Evolutionary conservation across 352 stramenopile species (phyloP).

Genomic region (Globisporangium rhizosaccharum): DNA sequence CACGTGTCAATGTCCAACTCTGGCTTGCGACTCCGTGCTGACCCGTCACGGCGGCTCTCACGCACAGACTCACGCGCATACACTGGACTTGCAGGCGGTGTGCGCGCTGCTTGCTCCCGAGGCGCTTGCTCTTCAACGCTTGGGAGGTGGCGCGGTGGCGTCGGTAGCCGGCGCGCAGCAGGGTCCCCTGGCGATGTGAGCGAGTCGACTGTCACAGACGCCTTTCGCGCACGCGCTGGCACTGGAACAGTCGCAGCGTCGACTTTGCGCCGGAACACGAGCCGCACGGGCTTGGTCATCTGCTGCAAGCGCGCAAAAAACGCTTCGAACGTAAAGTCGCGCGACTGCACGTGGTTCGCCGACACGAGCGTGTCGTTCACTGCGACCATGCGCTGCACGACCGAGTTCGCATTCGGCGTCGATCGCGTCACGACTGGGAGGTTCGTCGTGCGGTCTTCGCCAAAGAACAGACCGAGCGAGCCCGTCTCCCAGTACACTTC

Average conservation of each 20-base stretch:
- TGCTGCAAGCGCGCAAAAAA: slow-evolving; percentile 81
- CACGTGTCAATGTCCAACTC: slow-evolving; percentile 14
- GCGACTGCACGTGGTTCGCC: slow-evolving; percentile 64
- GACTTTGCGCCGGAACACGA: slow-evolving; percentile 55
- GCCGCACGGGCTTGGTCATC: slow-evolving; percentile 78
- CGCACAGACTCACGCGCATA: slow-evolving; percentile 4
- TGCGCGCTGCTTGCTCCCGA: background rate
- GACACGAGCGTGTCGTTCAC: slow-evolving; percentile 77
- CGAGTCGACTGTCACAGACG: slow-evolving; percentile 31
- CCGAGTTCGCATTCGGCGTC: slow-evolving; percentile 55
- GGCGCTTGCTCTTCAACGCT: slow-evolving; percentile 9
- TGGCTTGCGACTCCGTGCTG: slow-evolving; percentile 1
- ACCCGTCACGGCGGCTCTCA: slow-evolving; percentile 4
- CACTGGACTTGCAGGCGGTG: slow-evolving; percentile 10
- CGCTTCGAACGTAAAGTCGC: slow-evolving; percentile 69
- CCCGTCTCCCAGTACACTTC: slow-evolving; percentile 81
- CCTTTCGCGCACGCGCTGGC: slow-evolving; percentile 9
- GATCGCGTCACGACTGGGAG: slow-evolving; percentile 77
- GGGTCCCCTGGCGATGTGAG: slow-evolving; percentile 10
- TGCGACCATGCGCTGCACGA: slow-evolving; percentile 63
- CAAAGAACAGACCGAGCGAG: slow-evolving; percentile 80
- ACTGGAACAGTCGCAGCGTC: background rate
- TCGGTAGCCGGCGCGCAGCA: slow-evolving; percentile 2
- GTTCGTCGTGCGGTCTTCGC: slow-evolving; percentile 59
- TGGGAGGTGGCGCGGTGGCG: slow-evolving; percentile 6